Conservation (phyloP, 2,329 filamentous ascomycete species). For the Venturia oleaginea region DNA sequence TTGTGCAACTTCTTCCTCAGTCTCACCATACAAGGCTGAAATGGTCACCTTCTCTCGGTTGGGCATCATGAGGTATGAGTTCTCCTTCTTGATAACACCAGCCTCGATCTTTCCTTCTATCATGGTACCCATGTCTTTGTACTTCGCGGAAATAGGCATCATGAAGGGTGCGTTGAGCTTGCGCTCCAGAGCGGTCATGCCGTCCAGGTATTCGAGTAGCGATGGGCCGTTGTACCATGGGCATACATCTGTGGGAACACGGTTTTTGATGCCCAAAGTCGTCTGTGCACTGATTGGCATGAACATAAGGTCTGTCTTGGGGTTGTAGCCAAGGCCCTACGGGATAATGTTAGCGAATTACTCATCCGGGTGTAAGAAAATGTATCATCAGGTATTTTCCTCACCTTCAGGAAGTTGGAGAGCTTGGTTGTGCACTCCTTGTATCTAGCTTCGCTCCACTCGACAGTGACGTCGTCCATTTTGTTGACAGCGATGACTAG, state of each 20-base stretch:
- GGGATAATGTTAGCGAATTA: not conserved
- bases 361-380: not conserved
- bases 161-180: slow-evolving; percentile 98
- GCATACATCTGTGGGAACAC: slow-evolving; percentile 64
- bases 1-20: slow-evolving; percentile 77
- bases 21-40: slow-evolving; percentile 84
- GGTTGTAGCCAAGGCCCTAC: slow-evolving; percentile 84
- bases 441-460: slow-evolving; percentile 91
- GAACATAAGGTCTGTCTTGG: slow-evolving; percentile 86
- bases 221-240: slow-evolving; percentile 87
- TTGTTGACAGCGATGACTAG: slow-evolving; percentile 94
- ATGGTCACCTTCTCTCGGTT: slow-evolving; percentile 76
- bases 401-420: slow-evolving; percentile 49
- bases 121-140: slow-evolving; percentile 94
- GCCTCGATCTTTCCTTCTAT: slow-evolving; percentile 96
- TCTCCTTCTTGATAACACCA: slow-evolving; percentile 84
- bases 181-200: slow-evolving; percentile 85
- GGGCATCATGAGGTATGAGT: slow-evolving; percentile 87
- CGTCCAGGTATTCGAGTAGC: slow-evolving; percentile 88
- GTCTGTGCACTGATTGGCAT: slow-evolving; percentile 94
- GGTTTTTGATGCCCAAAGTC: slow-evolving; percentile 77
- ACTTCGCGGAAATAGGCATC: slow-evolving; percentile 97
- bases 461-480: slow-evolving; percentile 95
- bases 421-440: slow-evolving; percentile 91
- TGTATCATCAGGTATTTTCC: not conserved